Evolutionary conservation across 257 asterid species (phyloP), one percentile per base, ranked within the genome.

Genomic region (Jaltomata sinuosa): DNA sequence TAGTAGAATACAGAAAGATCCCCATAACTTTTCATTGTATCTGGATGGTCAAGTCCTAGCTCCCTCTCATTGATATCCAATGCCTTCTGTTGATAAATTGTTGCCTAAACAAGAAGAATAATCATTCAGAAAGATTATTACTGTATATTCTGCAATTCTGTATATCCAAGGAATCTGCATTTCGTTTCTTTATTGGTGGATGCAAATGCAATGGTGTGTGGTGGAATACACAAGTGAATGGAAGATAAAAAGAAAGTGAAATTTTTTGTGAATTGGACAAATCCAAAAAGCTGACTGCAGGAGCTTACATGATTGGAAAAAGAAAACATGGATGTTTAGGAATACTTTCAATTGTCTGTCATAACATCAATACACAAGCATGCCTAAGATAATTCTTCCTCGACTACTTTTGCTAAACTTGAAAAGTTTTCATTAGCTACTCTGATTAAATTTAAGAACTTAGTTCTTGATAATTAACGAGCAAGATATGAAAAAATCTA

Each of bases 1-100:
- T 97, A 97, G 88, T 95, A 97, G 79, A 97, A 97, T 87, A 97
- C 99, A 5, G 99, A 95, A 68, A 97, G 94, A 92, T 97, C 99
- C 84, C 99, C 99, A 78, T 97, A 97, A 88, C 99, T 95, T 92
- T 97, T 97, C 99, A 97, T 97, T 12, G 99, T 97, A 86, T 97
- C 99, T 22, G 99, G 99, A 90, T 97, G 99, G 89, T 97, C 99
- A 86, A 97, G 99, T 81, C 99, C 99, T 81, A 97, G 93, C 91
- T 95, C 99, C 89, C 99, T 93, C 92, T 97, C 99, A 80, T 97
- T 97, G 87, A 97, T 95, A 87, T 95, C 98, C 88, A 97, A 91
- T 61, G 99, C 99, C 92, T 97, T 97, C 81, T 97, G 99, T 90
- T 97, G 99, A 87, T 97, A 97, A 86, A 93, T 90, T 61, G 99